Conservation (phyloP, 805 yeast genomes). For the Ogataea nakhonphanomensis region DNA sequence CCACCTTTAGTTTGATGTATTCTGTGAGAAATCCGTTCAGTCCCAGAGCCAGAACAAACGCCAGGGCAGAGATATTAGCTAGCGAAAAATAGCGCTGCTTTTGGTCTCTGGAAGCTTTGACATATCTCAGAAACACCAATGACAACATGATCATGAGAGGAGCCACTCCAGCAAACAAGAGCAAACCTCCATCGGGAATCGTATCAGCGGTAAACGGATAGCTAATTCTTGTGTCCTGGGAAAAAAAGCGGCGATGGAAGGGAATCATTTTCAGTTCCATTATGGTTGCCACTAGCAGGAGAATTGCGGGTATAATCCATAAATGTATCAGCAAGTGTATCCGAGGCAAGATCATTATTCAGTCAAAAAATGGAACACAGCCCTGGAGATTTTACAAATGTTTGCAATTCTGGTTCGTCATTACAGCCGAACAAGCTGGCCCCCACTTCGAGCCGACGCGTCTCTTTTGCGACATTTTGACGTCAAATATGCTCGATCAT, state of each 20-base stretch:
- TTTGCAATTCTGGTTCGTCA: not conserved
- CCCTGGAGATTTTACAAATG: not conserved
- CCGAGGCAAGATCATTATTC: too few relatives aligned
- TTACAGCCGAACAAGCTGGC: slow-evolving; percentile 3
- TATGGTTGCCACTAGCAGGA: too few relatives aligned
- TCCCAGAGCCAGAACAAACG: slow-evolving; percentile 39
- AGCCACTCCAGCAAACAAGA: not conserved
- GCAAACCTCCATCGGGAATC: slow-evolving; percentile 1
- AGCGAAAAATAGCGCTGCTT: slow-evolving; percentile 34
- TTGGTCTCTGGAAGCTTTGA: slow-evolving; percentile 3
- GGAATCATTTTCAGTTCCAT: not conserved
- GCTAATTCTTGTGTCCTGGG: slow-evolving; percentile 2
- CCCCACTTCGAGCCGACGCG: slow-evolving; percentile 2
- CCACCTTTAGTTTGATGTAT: slow-evolving; percentile 71
- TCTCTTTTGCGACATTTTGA: slow-evolving; percentile 27
- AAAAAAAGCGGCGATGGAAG: slow-evolving; percentile 3
- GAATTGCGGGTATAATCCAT: too few relatives aligned
- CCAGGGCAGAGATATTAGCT: slow-evolving; percentile 35
- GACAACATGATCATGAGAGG: not conserved
- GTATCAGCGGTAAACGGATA: slow-evolving; percentile 4
- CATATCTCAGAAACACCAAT: not conserved
- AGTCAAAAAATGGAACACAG: not conserved
- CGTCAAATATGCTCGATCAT: slow-evolving; percentile 44
- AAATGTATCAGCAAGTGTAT: too few relatives aligned
- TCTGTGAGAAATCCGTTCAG: slow-evolving; percentile 61